A percentile compares a stretch with the other conserved stretches of the same genome.
Conservation (phyloP, 2,329 filamentous ascomycete species). For the Laburnicola sp. region DNA sequence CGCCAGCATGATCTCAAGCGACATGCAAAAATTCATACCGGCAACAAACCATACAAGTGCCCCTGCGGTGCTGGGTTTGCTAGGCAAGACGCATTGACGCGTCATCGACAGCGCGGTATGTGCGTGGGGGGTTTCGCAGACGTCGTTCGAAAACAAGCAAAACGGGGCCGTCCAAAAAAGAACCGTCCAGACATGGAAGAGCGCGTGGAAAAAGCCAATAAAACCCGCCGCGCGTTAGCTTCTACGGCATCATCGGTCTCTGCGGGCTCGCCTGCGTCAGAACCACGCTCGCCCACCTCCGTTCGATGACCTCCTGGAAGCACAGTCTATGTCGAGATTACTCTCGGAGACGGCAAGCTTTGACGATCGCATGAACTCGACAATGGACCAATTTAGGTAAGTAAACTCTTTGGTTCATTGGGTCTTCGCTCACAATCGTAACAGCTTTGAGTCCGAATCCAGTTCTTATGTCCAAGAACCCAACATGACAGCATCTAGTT, state of each 20-base stretch:
- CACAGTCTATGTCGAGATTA: slow-evolving; percentile 23
- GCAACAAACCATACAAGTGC: slow-evolving; percentile 93
- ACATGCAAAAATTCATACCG: slow-evolving; percentile 95
- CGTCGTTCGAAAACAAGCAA: slow-evolving; percentile 66
- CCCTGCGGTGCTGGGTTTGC: slow-evolving; percentile 94
- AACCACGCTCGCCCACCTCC: slow-evolving; percentile 30
- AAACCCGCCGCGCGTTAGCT: slow-evolving; percentile 51
- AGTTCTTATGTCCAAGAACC: slow-evolving; percentile 33
- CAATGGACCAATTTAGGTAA: slow-evolving; percentile 40
- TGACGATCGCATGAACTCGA: slow-evolving; percentile 31
- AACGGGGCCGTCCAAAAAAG: slow-evolving; percentile 68
- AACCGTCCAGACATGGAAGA: slow-evolving; percentile 62
- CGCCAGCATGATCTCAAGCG: slow-evolving; percentile 96
- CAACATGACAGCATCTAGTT: slow-evolving; percentile 28
- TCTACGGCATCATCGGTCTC: slow-evolving; percentile 41
- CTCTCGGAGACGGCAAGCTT: slow-evolving; percentile 32
- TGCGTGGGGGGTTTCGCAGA: slow-evolving; percentile 94
- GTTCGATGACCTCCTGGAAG: slow-evolving; percentile 28
- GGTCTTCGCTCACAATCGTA: slow-evolving; percentile 18
- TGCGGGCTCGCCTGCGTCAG: slow-evolving; percentile 39
- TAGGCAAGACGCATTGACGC: slow-evolving; percentile 89
- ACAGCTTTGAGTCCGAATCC: slow-evolving; percentile 37
- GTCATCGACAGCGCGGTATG: slow-evolving; percentile 94
- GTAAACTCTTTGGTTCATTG: slow-evolving; percentile 1
- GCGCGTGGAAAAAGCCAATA: slow-evolving; percentile 59